Evolutionary conservation across 768 basidiomycete species (phyloP), one percentile per base, ranked within the genome.

Genomic region (Pleurotus djamor): DNA sequence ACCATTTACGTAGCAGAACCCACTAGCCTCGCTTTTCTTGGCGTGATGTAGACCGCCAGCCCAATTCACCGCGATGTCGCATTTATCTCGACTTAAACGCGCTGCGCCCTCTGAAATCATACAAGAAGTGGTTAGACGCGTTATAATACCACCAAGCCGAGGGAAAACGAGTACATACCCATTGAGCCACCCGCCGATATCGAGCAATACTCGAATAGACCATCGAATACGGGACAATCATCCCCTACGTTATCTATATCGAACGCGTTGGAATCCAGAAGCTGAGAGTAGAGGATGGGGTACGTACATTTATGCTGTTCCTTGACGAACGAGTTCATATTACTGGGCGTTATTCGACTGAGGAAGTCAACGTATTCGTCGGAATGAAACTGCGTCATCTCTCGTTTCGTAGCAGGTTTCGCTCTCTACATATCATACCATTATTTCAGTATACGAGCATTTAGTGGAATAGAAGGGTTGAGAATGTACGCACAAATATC

Each of bases 361-460:
- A 98, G 81, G 74, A 99, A 98, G 66, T 98, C 97, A 60, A 98
- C 92, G 71, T 98, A 99, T 79, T 98, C 97, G 72, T 99, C 96
- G 4, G 96, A 96, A 73, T 98, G 96, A 69, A 98, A 99, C 69
- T 99, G 92, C 16, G 97, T 96, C 97, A 99, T 98, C 73, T 99
- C 97, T 61, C 97, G 91, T 75, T 97, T 97, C 2, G 97, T 99
- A 5, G 97, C 97, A 5, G 97, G 97, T 82, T 99, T 99, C 4
- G 97, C 97, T 61, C 97, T 87, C 97, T 99, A 28, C 21, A 28
- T 3, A n/a, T n/a, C n/a, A n/a, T n/a, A n/a, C n/a, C n/a, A n/a
- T n/a, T n/a, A n/a, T n/a, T n/a, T n/a, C n/a, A n/a, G n/a, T n/a
- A n/a, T n/a, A n/a, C n/a, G n/a, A n/a, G n/a, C n/a, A n/a, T n/a